A percentile compares a stretch with the other conserved stretches of the same genome.
These are phyloP conservation scores for Clavulina sp. DNA, from an alignment of 768 basidiomycete species.

Conservation along the genomic window DNA sequence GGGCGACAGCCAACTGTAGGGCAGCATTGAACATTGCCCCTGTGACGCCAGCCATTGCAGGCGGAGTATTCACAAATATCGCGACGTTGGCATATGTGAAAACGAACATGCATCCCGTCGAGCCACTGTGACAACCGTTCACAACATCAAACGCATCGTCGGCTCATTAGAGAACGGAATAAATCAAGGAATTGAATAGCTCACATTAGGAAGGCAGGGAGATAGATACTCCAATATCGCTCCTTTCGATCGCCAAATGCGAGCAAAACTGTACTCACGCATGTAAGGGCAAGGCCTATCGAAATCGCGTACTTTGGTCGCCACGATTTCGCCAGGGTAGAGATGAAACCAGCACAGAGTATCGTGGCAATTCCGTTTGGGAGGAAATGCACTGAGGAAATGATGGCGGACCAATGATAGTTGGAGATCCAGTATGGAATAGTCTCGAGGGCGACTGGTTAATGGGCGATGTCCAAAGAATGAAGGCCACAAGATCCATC, in stretches of 20 bases:
- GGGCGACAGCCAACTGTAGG: conserved; percentile 6
- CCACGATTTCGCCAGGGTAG: neutral
- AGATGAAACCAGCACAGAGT: neutral
- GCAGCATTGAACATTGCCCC: conserved; percentile 10
- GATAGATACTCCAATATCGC: conserved; percentile 29
- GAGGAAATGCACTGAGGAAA: conserved; percentile 22
- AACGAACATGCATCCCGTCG: neutral
- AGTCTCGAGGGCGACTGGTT: conserved; percentile 19
- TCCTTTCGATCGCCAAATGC: conserved; percentile 23
- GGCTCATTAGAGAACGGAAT: too few relatives aligned
- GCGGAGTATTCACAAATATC: conserved; percentile 27
- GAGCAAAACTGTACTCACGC: conserved; percentile 26
- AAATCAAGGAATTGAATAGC: too few relatives aligned
- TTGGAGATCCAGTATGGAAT: conserved; percentile 26
- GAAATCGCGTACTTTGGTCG: conserved; percentile 29
- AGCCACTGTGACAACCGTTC: too few relatives aligned
- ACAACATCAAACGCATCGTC: too few relatives aligned
- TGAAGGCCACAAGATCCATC: conserved; percentile 1
- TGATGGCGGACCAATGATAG: conserved; percentile 27
- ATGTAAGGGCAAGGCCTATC: conserved; percentile 22
- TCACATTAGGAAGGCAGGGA: conserved; percentile 30
- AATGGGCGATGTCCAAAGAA: neutral
- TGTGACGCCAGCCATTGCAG: conserved; percentile 7
- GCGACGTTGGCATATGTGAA: conserved; percentile 24
- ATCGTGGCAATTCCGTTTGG: conserved; percentile 7